Evolutionary conservation across 2,329 filamentous ascomycete species (phyloP), one percentile per base, ranked within the genome.

Genomic region (Epichloe brachyelytri): DNA sequence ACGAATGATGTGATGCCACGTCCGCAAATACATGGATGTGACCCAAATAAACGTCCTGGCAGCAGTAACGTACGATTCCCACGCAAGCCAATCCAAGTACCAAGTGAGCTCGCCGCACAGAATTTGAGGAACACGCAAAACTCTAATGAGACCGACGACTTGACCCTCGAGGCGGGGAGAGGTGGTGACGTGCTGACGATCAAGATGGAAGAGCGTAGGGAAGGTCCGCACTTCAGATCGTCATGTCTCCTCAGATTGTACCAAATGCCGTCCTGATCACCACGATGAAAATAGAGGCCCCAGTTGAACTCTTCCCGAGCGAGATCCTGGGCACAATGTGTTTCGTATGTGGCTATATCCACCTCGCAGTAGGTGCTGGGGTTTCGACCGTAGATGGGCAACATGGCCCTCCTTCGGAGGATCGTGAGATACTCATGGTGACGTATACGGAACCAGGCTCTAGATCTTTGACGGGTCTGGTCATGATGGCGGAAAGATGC

Each of bases 221-320:
- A 54, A 5, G 50, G 40, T 8, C 8, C 33, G 43, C 39, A 36
- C 36, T 22, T n/a, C 7, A 14, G 6, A 7, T 47, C 22, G 8
- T 51, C 20, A 12, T 43, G 33, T 22, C 46, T 30, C 11, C 20
- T 30, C 39, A 54, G 33, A 15, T 38, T 56, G 51, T 64, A 64
- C 61, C 60, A 62, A 8, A 58, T 60, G 20, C 65, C 60, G 34
- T 60, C 53, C 22, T 54, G 53, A 20, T 55, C 53, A 41, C 50
- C 51, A 38, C 60, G 60, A 48, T 68, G 62, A 54, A 59, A 65
- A 55, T 68, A 68, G 45, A 68, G 51, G n/a, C 64, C 65, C 66
- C 65, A 68, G 55, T 59, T 57, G 45, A 68, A 68, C 43, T 67
- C 61, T 39, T 64, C 61, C 5, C 53, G 54, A 4, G 52, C 58